phyloP scores from a whole-genome alignment of 1,284 basidiomycete genomes.

The Vanrija sp. region DNA sequence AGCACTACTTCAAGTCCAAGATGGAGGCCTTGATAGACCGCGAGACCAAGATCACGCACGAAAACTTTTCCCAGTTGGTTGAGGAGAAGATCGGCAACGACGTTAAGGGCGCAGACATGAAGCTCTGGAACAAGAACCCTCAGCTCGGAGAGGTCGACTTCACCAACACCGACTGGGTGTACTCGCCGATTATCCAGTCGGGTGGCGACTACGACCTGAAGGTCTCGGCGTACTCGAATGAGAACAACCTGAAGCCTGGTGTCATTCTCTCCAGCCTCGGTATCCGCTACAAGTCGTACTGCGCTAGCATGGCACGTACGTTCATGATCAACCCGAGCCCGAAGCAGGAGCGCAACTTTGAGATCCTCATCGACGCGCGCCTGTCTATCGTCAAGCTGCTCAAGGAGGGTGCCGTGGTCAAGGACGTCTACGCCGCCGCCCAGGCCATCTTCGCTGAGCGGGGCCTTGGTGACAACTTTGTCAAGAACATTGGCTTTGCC shows the following conservation, averaged over 20 bases:
- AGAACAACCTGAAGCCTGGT: slow-evolving; percentile 82
- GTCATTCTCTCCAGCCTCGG: slow-evolving; percentile 85
- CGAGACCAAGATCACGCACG: slow-evolving; percentile 84
- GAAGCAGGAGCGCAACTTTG: slow-evolving; percentile 86
- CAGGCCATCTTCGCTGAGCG: slow-evolving; percentile 69
- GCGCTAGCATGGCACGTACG: slow-evolving; percentile 84
- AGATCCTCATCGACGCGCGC: slow-evolving; percentile 73
- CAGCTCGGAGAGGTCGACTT: slow-evolving; percentile 76
- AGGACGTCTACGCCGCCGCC: slow-evolving; percentile 77
- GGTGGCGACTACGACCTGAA: slow-evolving; percentile 87
- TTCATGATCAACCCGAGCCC: slow-evolving; percentile 87
- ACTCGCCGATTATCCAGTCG: slow-evolving; percentile 92
- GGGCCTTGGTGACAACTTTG: slow-evolving; percentile 76
- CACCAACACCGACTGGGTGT: slow-evolving; percentile 83
- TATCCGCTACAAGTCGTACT: slow-evolving; percentile 89
- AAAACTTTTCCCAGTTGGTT: slow-evolving; percentile 62
- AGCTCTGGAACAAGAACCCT: slow-evolving; percentile 75
- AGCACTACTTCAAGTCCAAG: slow-evolving; percentile 80
- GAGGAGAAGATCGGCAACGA: slow-evolving; percentile 83
- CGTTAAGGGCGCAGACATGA: slow-evolving; percentile 82
- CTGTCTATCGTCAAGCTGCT: slow-evolving; percentile 69
- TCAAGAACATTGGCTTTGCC: slow-evolving; percentile 87
- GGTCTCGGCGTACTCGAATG: slow-evolving; percentile 77
- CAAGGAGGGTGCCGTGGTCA: slow-evolving; percentile 71
- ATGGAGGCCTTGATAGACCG: slow-evolving; percentile 87